Evolutionary conservation across 495 filamentous ascomycete genomes (phyloP).

Genomic region (Viridothelium virens): DNA sequence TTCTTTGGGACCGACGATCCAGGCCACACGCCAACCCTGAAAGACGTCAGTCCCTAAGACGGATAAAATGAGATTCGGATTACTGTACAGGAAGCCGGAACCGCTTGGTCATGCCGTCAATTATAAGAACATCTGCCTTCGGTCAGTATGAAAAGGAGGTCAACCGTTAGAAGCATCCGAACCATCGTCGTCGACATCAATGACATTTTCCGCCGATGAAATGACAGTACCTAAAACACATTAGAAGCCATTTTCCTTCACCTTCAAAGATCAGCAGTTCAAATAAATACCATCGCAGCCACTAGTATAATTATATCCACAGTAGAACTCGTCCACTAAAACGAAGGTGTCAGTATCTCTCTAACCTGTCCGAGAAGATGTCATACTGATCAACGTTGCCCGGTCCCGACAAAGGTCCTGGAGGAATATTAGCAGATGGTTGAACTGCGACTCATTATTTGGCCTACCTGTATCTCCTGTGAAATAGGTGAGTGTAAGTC

Average conservation of each 20-base stretch:
- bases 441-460: neutral
- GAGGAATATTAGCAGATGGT: neutral
- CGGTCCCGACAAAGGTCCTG: constrained; percentile 87
- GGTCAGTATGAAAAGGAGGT: constrained; percentile 42
- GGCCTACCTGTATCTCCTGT: constrained; percentile 1
- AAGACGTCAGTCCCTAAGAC: neutral
- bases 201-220: constrained; percentile 76
- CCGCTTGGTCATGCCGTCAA: constrained; percentile 93
- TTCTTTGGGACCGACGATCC: constrained; percentile 92
- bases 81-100: constrained; percentile 65
- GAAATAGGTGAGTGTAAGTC: neutral
- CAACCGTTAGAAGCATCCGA: constrained; percentile 11
- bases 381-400: constrained; percentile 64
- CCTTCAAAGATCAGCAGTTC: neutral
- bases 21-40: constrained; percentile 84
- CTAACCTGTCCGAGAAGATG: neutral
- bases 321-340: constrained; percentile 86
- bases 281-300: constrained; percentile 62
- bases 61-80: neutral
- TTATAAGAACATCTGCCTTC: constrained; percentile 69
- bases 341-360: neutral
- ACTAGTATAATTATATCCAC: constrained; percentile 65
- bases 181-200: constrained; percentile 60
- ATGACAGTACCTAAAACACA: constrained; percentile 49
- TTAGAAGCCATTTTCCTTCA: neutral